phyloP scores from a whole-genome alignment of 352 stramenopile species.

The Elongisporangium anandrum region DNA sequence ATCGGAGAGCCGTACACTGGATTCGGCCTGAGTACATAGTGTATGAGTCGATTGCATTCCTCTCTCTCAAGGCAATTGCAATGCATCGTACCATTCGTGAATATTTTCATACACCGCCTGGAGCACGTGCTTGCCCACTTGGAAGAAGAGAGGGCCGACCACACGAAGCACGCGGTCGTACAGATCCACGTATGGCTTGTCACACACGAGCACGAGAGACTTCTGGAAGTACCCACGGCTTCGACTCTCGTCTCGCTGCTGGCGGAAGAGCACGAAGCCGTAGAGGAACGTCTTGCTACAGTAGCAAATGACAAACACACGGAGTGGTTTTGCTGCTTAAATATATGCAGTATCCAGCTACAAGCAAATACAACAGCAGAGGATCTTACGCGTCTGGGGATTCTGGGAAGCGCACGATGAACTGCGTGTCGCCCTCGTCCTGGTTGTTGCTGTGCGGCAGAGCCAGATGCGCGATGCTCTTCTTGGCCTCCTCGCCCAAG shows the following conservation, averaged over 20 bases:
- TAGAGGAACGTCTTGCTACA: constrained; percentile 48
- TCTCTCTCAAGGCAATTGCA: not conserved
- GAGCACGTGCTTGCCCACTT: constrained; percentile 59
- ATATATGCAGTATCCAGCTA: not conserved
- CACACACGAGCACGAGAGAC: constrained; percentile 72
- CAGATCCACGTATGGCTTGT: constrained; percentile 69
- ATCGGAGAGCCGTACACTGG: constrained; percentile 40
- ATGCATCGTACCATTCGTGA: constrained; percentile 38
- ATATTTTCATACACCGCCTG: constrained; percentile 73
- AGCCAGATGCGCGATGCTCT: constrained; percentile 68
- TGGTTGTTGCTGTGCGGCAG: constrained; percentile 87
- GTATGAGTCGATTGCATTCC: not conserved
- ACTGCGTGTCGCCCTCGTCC: constrained; percentile 84
- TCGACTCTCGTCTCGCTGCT: constrained; percentile 64
- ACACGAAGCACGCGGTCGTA: constrained; percentile 71
- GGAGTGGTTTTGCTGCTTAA: not conserved
- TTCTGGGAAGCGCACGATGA: constrained; percentile 66
- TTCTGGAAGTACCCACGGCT: constrained; percentile 83
- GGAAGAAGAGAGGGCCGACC: constrained; percentile 77
- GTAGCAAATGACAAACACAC: constrained; percentile 1
- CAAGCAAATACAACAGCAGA: constrained; percentile 6
- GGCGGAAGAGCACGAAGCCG: constrained; percentile 83
- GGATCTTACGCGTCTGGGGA: constrained; percentile 21
- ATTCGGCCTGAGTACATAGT: constrained; percentile 32
- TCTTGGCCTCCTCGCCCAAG: constrained; percentile 46